phyloP scores from a whole-genome alignment of 495 filamentous ascomycete species.

The Neurospora africana region DNA sequence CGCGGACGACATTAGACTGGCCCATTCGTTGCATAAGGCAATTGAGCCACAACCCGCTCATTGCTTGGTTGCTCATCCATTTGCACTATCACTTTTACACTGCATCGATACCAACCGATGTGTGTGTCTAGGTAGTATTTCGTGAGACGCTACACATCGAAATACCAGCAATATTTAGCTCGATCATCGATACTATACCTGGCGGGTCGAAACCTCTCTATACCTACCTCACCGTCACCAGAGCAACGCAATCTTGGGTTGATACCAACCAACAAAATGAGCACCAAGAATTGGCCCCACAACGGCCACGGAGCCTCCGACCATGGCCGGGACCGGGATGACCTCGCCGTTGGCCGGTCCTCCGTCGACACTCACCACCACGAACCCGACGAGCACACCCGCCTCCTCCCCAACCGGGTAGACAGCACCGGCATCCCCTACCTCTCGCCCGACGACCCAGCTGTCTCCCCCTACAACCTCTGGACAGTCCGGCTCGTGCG shows the following conservation, averaged over 20 bases:
- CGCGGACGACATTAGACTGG: neutral
- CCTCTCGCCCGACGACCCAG: slow-evolving; percentile 88
- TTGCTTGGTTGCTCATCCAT: neutral
- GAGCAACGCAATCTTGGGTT: neutral
- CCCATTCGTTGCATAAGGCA: neutral
- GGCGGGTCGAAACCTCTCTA: neutral
- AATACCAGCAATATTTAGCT: neutral
- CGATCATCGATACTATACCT: neutral
- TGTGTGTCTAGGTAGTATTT: neutral
- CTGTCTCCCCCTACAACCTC: slow-evolving; percentile 92
- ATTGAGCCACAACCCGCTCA: neutral
- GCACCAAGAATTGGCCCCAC: slow-evolving; percentile 8
- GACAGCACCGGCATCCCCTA: slow-evolving; percentile 44
- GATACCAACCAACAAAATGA: neutral
- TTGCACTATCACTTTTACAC: neutral
- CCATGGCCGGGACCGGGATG: slow-evolving; percentile 8
- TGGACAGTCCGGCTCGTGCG: slow-evolving; percentile 75
- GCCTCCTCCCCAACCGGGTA: slow-evolving; percentile 53
- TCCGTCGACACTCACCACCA: slow-evolving; percentile 4
- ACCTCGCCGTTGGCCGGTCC: neutral
- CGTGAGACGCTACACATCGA: neutral
- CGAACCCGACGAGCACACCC: slow-evolving; percentile 61
- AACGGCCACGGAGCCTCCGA: slow-evolving; percentile 22
- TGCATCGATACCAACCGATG: neutral
- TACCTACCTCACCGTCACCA: neutral